Evolutionary conservation across 441 rosid species (phyloP).

Genomic region (Croton setiger): DNA sequence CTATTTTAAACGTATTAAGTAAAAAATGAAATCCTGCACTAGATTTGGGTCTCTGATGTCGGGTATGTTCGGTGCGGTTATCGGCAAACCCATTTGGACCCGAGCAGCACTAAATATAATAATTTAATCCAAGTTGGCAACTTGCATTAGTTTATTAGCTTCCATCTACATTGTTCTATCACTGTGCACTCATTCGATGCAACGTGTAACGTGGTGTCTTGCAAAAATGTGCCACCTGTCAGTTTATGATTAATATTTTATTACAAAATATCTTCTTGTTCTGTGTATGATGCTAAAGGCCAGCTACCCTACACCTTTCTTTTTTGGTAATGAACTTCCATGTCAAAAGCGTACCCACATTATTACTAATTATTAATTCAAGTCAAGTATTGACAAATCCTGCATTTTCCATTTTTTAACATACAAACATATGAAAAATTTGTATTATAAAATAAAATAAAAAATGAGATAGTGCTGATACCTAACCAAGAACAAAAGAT

Average conservation of each 20-base stretch:
- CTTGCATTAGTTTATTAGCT: neutral
- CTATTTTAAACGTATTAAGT: neutral
- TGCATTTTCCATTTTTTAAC: no score
- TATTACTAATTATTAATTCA: neutral
- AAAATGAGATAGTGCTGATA: no score
- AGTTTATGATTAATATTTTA: neutral
- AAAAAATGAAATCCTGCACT: neutral
- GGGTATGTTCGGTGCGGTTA: neutral
- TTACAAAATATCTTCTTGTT: neutral
- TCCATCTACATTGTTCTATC: neutral
- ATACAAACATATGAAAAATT: no score
- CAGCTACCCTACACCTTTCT: slow-evolving; percentile 6
- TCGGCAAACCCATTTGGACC: neutral
- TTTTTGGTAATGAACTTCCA: no score
- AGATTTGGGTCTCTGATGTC: slow-evolving; percentile 8
- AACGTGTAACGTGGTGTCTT: slow-evolving; percentile 12
- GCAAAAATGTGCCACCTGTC: slow-evolving; percentile 9
- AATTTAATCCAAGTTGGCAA: neutral
- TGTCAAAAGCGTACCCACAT: neutral
- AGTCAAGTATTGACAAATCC: neutral
- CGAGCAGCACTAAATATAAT: neutral
- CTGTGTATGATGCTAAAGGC: neutral
- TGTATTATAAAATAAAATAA: no score
- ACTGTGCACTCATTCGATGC: neutral
- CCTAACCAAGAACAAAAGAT: no score